Base-by-base conservation (phyloP, 78 protist genomes). In the Bodo saltans region DNA sequence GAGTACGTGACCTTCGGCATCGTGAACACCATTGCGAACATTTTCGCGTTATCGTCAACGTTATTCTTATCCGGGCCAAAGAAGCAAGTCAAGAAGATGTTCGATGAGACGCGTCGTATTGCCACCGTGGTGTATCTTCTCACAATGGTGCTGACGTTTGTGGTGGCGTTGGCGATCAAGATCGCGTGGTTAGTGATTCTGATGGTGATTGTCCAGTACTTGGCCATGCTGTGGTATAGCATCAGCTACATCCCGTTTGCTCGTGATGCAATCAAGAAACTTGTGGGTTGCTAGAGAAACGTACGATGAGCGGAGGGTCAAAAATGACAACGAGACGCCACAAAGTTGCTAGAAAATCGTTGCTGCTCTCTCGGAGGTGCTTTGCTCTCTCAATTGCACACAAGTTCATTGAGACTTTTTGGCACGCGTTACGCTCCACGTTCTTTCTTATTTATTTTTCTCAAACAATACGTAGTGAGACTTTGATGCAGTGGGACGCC, bases 181-280 rank as follows among this genome's bases (percentile, higher is more conserved):
- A 35, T 1, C 33, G 41, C 71, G 28, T 0, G 4, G n/a, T 3
- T 86, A 39, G 68, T 70, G 28, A 11, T 86, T 29, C 0, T 79
- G 37, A n/a, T n/a, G 68, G n/a, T 60, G 32, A 12, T 86, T 37
- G 29, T 52, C n/a, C 89, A 86, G 80, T 79, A 35, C 39, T 3
- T 29, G 27, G 79, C 89, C 11, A 38, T 86, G 42, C 11, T 70
- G 26, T 86, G 89, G 89, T 86, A 86, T 68, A 32, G 3, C 32
- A 39, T 78, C 27, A 72, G 83, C 34, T 86, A 86, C 84, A 52
- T 86, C 0, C 89, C 89, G 29, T 79, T 34, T 39, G 87, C 70
- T 27, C 72, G 76, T 12, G 12, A 1, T 23, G 67, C 67, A 3
- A 60, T 67, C 42, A 81, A 42, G 85, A 81, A 76, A n/a, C n/a